Evolutionary conservation across 164 flowering plant species (phyloP).

Genomic region (Aristolochia contorta): DNA sequence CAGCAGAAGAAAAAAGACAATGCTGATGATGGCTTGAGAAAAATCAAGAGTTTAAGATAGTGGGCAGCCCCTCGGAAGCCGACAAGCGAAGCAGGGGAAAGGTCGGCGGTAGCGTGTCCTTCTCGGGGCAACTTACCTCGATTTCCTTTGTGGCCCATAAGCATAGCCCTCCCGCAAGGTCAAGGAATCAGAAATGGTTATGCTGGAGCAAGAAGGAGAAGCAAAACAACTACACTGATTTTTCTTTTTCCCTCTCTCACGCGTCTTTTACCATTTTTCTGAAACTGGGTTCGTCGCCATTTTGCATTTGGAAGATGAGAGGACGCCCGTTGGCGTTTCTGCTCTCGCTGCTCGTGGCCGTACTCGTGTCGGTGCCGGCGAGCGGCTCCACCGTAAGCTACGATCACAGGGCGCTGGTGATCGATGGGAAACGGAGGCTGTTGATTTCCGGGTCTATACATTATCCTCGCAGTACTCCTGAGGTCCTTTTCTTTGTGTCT

Average conservation of each 20-base stretch:
- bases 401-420: conserved; percentile 61
- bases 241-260: not conserved
- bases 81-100: no score
- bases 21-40: no score
- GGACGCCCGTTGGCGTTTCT: not conserved
- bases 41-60: no score
- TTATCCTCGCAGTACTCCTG: conserved; percentile 92
- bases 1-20: no score
- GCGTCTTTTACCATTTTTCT: not conserved
- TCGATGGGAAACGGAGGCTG: conserved; percentile 65
- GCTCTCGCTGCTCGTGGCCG: not conserved
- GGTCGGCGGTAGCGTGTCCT: no score
- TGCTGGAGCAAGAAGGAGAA: not conserved
- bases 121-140: no score
- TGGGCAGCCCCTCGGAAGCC: no score
- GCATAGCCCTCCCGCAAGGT: no score
- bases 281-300: not conserved
- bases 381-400: conserved; percentile 35
- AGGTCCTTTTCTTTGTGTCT: conserved; percentile 26
- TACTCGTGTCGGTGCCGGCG: not conserved
- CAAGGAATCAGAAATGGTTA: not conserved
- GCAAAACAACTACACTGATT: not conserved
- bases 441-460: conserved; percentile 89
- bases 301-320: not conserved
- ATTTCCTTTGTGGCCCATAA: no score